Conservation (phyloP, 441 rosid species). For the Theobroma grandiflorum region DNA sequence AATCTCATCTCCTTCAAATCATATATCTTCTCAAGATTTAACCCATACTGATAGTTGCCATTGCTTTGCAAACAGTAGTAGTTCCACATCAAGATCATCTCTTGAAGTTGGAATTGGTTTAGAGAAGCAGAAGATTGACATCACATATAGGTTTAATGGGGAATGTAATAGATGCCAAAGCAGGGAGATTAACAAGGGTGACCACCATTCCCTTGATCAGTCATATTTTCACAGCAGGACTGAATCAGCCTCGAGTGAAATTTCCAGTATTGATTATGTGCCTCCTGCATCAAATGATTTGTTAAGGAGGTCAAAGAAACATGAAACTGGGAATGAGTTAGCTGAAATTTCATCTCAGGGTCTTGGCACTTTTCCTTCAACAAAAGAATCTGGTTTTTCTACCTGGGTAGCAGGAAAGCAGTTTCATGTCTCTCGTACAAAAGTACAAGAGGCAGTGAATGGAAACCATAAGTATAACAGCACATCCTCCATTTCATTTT, state of each 20-base stretch:
- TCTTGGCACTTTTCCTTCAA: conserved; percentile 36
- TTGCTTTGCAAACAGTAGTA: conserved; percentile 52
- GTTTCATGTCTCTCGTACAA: conserved; percentile 41
- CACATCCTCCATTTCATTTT: conserved; percentile 37
- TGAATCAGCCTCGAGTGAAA: conserved; percentile 76
- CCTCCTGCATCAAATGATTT: conserved; percentile 51
- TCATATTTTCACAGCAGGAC: conserved; percentile 78
- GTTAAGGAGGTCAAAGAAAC: conserved; percentile 36
- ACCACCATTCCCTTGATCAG: conserved; percentile 58
- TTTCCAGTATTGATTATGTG: conserved; percentile 67
- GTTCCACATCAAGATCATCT: conserved; percentile 67
- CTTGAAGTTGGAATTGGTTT: conserved; percentile 61
- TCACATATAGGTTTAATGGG: conserved; percentile 49
- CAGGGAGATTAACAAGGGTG: conserved; percentile 56
- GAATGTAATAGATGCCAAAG: conserved; percentile 45
- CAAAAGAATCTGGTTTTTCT: conserved; percentile 46
- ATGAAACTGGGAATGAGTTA: conserved; percentile 32
- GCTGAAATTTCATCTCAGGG: conserved; percentile 44
- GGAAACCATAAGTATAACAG: conserved; percentile 35
- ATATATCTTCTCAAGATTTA: conserved; percentile 54
- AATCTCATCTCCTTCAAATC: conserved; percentile 47
- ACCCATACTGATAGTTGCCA: conserved; percentile 54
- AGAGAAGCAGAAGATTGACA: conserved; percentile 62
- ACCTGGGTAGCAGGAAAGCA: conserved; percentile 46
- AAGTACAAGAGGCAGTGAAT: conserved; percentile 44